phyloP scores from a whole-genome alignment of 2,329 filamentous ascomycete genomes.

The Bipolaris gigantea region DNA sequence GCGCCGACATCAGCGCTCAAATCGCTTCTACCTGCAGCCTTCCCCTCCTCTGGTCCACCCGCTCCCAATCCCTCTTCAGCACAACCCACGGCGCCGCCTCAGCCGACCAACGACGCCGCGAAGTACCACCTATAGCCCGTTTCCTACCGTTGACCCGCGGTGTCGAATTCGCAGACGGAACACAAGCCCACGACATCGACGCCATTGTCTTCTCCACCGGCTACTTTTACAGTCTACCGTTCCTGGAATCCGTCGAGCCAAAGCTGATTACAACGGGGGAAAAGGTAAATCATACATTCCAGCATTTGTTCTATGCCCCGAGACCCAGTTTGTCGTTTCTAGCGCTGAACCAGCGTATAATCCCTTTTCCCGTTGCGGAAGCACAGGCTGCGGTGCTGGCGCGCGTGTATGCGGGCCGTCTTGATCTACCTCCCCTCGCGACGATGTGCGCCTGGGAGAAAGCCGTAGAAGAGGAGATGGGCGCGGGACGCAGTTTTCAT shows the following conservation, averaged over 20 bases:
- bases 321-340: conserved; percentile 80
- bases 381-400: conserved; percentile 77
- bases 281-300: conserved; percentile 71
- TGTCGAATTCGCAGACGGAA: conserved; percentile 68
- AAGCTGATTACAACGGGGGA: conserved; percentile 68
- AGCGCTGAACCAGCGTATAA: conserved; percentile 75
- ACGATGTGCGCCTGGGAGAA: conserved; percentile 73
- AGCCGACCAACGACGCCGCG: conserved; percentile 55
- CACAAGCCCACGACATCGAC: conserved; percentile 69
- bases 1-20: conserved; percentile 79
- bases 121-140: conserved; percentile 56
- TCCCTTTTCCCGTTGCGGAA: conserved; percentile 83
- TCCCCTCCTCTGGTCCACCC: conserved; percentile 54
- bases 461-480: conserved; percentile 46
- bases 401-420: conserved; percentile 72
- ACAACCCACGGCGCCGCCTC: conserved; percentile 12
- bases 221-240: conserved; percentile 83
- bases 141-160: conserved; percentile 61
- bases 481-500: conserved; percentile 57
- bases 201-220: conserved; percentile 85
- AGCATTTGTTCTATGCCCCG: conserved; percentile 75
- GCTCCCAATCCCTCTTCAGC: conserved; percentile 18
- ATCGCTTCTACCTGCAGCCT: conserved; percentile 68
- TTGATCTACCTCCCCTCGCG: conserved; percentile 62
- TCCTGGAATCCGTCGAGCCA: conserved; percentile 59